phyloP scores from a whole-genome alignment of 2,329 filamentous ascomycete species.

The Ceratocystiopsis sp. region DNA sequence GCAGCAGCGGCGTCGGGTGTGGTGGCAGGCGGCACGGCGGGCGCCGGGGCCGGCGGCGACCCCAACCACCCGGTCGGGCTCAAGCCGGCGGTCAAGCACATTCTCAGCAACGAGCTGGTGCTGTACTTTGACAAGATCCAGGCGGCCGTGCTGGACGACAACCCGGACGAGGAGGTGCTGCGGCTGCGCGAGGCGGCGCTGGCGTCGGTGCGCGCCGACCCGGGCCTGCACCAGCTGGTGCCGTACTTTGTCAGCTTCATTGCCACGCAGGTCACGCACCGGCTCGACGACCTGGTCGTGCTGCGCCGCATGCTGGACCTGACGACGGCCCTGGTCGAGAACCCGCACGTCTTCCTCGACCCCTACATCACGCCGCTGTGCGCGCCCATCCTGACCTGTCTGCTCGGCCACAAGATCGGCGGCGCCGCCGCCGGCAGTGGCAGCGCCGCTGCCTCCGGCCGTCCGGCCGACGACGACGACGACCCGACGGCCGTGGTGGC shows the following conservation, averaged over 20 bases:
- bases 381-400: conserved; percentile 78
- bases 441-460: conserved; percentile 20
- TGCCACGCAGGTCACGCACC: conserved; percentile 88
- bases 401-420: conserved; percentile 70
- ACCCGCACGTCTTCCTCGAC: conserved; percentile 58
- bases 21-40: neutral
- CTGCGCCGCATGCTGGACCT: conserved; percentile 87
- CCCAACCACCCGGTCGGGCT: conserved; percentile 64
- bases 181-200: conserved; percentile 68
- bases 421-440: conserved; percentile 9
- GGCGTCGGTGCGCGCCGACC: conserved; percentile 71
- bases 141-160: conserved; percentile 71
- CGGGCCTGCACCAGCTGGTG: conserved; percentile 83
- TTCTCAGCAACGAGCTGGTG: conserved; percentile 87
- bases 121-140: conserved; percentile 96
- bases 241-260: conserved; percentile 96
- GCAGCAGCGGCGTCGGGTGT: neutral
- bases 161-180: conserved; percentile 58
- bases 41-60: conserved; percentile 52
- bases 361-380: conserved; percentile 51
- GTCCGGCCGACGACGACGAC: neutral
- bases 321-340: conserved; percentile 67
- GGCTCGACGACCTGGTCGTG: conserved; percentile 75
- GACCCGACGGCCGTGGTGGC: conserved; percentile 12
- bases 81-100: conserved; percentile 87